phyloP scores from a whole-genome alignment of 2,329 filamentous ascomycete species.

The Aspergillus costaricaensis region DNA sequence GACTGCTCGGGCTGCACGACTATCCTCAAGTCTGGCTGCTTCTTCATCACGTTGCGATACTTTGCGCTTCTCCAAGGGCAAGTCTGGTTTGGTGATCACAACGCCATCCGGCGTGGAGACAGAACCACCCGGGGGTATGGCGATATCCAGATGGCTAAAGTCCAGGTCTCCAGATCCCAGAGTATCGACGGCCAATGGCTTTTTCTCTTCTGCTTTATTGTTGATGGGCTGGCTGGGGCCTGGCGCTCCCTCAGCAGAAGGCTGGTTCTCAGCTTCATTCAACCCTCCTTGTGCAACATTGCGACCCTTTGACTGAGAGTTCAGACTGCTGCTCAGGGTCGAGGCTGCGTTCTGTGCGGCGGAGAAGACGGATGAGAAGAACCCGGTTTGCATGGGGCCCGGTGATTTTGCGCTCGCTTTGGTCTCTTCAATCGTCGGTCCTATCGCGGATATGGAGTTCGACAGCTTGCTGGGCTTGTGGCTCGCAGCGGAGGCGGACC shows the following conservation, averaged over 20 bases:
- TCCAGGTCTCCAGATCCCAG: slow-evolving; percentile 86
- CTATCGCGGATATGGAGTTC: slow-evolving; percentile 68
- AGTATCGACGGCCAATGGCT: slow-evolving; percentile 80
- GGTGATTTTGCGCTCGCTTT: slow-evolving; percentile 55
- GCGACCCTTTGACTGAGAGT: slow-evolving; percentile 52
- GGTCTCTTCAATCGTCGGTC: slow-evolving; percentile 72
- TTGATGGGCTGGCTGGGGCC: slow-evolving; percentile 26
- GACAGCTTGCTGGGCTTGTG: slow-evolving; percentile 84
- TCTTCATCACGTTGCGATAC: slow-evolving; percentile 51
- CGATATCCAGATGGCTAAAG: slow-evolving; percentile 82
- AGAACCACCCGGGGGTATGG: slow-evolving; percentile 36
- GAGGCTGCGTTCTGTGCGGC: slow-evolving; percentile 90
- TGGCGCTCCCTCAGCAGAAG: slow-evolving; percentile 28
- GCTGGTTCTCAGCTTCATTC: slow-evolving; percentile 34
- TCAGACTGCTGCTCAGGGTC: slow-evolving; percentile 67
- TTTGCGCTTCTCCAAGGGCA: slow-evolving; percentile 35
- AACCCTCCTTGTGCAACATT: slow-evolving; percentile 33
- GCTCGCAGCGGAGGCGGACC: slow-evolving; percentile 55
- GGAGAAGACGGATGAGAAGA: slow-evolving; percentile 92
- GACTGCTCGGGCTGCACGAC: slow-evolving; percentile 61
- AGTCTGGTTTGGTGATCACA: slow-evolving; percentile 39
- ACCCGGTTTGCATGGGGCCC: slow-evolving; percentile 61
- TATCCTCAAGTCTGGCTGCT: slow-evolving; percentile 60
- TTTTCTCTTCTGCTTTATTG: slow-evolving; percentile 51
- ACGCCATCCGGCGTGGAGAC: slow-evolving; percentile 42